These are phyloP conservation scores for Trametes meyenii DNA, from an alignment of 768 basidiomycete species.

Conservation along the genomic window DNA sequence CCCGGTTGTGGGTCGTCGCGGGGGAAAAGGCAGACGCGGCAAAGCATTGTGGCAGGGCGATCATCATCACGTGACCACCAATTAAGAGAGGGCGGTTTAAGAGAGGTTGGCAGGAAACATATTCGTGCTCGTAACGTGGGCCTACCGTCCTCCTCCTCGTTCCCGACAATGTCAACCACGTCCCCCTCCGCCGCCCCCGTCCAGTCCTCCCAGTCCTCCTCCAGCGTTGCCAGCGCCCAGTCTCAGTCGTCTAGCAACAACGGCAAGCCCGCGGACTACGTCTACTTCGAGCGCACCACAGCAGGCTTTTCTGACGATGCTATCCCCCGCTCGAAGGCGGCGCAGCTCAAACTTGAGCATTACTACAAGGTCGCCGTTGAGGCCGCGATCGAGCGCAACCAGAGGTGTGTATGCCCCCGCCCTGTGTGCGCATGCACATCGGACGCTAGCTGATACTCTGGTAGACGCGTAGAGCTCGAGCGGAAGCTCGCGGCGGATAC, in stretches of 20 bases:
- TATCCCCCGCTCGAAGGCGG: slow-evolving; percentile 81
- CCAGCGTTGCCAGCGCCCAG: slow-evolving; percentile 25
- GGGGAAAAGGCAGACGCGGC: slow-evolving; percentile 10
- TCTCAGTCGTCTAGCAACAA: slow-evolving; percentile 27
- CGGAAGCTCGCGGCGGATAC: slow-evolving; percentile 72
- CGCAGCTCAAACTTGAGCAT: slow-evolving; percentile 94
- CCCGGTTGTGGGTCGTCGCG: background rate
- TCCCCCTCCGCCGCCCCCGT: slow-evolving; percentile 21
- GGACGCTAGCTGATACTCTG: background rate
- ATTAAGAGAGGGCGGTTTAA: slow-evolving; percentile 22
- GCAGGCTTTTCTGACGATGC: slow-evolving; percentile 79
- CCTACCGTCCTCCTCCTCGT: slow-evolving; percentile 5
- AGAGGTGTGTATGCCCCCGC: slow-evolving; percentile 56
- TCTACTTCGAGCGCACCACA: slow-evolving; percentile 87
- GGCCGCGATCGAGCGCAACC: slow-evolving; percentile 91
- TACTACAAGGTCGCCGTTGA: slow-evolving; percentile 98
- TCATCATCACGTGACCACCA: slow-evolving; percentile 19
- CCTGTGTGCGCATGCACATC: background rate
- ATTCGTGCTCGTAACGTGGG: too few species aligned
- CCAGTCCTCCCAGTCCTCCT: slow-evolving; percentile 32
- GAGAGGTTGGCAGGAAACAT: slow-evolving; percentile 12
- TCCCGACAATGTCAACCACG: slow-evolving; percentile 29
- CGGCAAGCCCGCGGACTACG: slow-evolving; percentile 71
- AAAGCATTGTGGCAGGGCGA: slow-evolving; percentile 15
- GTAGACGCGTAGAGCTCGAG: slow-evolving; percentile 87